phyloP scores from a whole-genome alignment of 139 green algal species.

The Micromonas commoda region DNA sequence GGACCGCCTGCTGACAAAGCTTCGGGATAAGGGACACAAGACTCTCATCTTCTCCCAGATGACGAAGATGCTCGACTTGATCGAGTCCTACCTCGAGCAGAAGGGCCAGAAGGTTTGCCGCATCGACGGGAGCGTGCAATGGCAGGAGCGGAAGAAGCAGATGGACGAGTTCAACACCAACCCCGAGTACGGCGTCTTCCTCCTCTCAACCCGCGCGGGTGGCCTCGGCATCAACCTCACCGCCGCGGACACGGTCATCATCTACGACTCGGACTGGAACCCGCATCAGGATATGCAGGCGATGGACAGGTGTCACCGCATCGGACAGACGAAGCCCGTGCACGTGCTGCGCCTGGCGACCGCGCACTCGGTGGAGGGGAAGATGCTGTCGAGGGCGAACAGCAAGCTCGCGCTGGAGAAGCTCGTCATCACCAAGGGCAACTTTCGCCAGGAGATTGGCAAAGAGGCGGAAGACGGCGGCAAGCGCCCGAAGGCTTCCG shows the following conservation, averaged over 20 bases:
- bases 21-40: slow-evolving; percentile 63
- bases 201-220: slow-evolving; percentile 92
- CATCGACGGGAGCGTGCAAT: slow-evolving; percentile 64
- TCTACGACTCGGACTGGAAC: slow-evolving; percentile 57
- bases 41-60: slow-evolving; percentile 97
- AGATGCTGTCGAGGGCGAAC: slow-evolving; percentile 78
- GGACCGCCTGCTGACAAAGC: slow-evolving; percentile 58
- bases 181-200: slow-evolving; percentile 69
- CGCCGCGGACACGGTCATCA: slow-evolving; percentile 82
- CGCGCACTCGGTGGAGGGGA: slow-evolving; percentile 83
- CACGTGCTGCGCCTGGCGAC: slow-evolving; percentile 91
- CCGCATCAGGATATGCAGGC: slow-evolving; percentile 55
- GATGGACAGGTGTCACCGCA: slow-evolving; percentile 98
- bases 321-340: slow-evolving; percentile 92
- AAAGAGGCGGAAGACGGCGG: too few species aligned
- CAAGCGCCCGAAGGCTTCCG: too few species aligned
- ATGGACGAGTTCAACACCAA: slow-evolving; percentile 79
- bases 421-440: slow-evolving; percentile 92
- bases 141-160: slow-evolving; percentile 37
- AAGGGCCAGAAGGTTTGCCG: slow-evolving; percentile 62
- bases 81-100: slow-evolving; percentile 84
- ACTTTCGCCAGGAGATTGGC: slow-evolving; percentile 68
- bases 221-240: slow-evolving; percentile 90
- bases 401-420: slow-evolving; percentile 86
- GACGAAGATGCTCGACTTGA: slow-evolving; percentile 96